Evolutionary conservation across 2,329 filamentous ascomycete species (phyloP), one percentile per base, ranked within the genome.

Genomic region (Alternaria incomplexa): DNA sequence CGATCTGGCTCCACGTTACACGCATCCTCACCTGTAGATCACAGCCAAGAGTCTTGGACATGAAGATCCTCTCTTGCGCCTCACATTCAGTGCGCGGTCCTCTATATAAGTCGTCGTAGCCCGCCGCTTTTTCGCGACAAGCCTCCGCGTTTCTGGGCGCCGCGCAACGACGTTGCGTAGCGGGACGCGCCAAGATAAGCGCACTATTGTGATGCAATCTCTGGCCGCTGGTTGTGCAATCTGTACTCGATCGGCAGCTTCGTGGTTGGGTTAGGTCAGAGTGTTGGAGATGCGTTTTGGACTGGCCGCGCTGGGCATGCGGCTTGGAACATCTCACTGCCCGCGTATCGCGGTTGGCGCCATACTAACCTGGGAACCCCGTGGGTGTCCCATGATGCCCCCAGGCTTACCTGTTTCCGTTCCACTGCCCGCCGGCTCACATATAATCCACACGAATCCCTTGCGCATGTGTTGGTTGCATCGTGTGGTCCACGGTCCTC

Each of bases 131-230:
- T 40, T 54, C 52, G 17, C 28, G 64, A 64, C 62, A 66, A 66
- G 64, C 64, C 55, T 66, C 64, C 62, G 64, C 56, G 44, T 54
- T 45, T 44, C 64, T 64, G 20, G 64, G 62, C 64, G 62, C 58
- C 51, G 58, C 64, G 64, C 56, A 50, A 55, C 40, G 28, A 25
- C 45, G 48, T 59, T 62, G 62, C 58, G 58, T 52, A 52, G 45
- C 40, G 48, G 53, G 56, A 46, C 40, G 32, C 26, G 58, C 64
- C 58, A 64, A 64, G 58, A 30, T n/a, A 22, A 15, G 55, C 47
- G 44, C 58, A 46, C 32, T 46, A 26, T 48, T 15, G 59, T 58
- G 53, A 52, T 62, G 53, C 47, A 59, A 46, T 48, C 44, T 59
- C 26, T 54, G 30, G 40, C 22, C 56, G 28, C 32, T 23, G 10